Evolutionary conservation across 257 asterid genomes (phyloP).

Genomic region (Prunella vulgaris): DNA sequence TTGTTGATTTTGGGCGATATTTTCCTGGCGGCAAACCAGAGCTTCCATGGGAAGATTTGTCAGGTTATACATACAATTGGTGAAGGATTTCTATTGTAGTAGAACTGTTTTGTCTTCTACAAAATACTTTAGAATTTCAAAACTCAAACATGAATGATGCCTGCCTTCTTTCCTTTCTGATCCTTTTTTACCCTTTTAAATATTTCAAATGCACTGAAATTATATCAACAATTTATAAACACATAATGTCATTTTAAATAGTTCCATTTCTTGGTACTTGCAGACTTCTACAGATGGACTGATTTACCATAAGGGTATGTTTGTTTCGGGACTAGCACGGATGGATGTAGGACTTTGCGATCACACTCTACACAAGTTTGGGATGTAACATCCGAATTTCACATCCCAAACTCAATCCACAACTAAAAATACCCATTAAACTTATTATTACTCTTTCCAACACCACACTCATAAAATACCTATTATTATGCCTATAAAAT

Average conservation of each 20-base stretch:
- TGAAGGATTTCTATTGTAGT: neutral
- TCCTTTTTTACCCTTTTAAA: too few species aligned
- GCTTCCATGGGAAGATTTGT: slow-evolving; percentile 82
- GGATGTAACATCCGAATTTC: too few species aligned
- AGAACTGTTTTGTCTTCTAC: neutral
- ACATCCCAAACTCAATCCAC: too few species aligned
- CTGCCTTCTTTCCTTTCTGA: neutral
- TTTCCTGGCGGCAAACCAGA: slow-evolving; percentile 74
- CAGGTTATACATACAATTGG: slow-evolving; percentile 47
- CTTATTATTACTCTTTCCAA: too few species aligned
- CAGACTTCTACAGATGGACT: slow-evolving; percentile 90
- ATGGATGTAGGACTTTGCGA: too few species aligned
- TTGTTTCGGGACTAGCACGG: too few species aligned
- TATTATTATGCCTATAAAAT: too few species aligned
- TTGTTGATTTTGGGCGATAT: slow-evolving; percentile 85
- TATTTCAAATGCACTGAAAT: neutral
- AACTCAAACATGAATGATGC: slow-evolving; percentile 6
- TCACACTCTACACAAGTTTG: too few species aligned
- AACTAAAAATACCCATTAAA: too few species aligned
- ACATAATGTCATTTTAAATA: slow-evolving; percentile 6
- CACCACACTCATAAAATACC: too few species aligned
- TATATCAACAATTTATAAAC: neutral
- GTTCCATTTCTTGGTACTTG: slow-evolving; percentile 26
- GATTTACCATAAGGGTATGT: slow-evolving; percentile 63
- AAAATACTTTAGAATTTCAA: slow-evolving; percentile 8